Base-by-base conservation (phyloP, 2,329 filamentous ascomycete genomes). In the Claviceps monticola region DNA sequence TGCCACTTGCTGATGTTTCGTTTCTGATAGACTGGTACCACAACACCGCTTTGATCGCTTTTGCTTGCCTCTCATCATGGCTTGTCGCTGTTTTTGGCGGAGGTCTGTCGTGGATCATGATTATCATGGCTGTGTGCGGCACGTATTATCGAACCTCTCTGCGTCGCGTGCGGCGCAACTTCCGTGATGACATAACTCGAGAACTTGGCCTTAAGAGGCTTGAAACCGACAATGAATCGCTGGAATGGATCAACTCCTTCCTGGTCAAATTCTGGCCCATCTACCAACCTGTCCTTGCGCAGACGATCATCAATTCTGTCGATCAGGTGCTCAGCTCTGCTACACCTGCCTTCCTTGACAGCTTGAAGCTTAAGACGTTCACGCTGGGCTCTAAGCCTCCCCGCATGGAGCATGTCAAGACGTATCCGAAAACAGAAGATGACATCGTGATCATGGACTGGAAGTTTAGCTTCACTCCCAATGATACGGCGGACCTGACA, bases 181-280 rank as follows among this genome's bases (percentile, higher is more conserved):
- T 95, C 68, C 83, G 91, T 54, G 93, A 98, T 69, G 93, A 98
- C 63, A 79, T 98, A 58, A 84, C 84, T 54, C 84, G 93, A 51
- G 90, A 96, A 67, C 77, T 96, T 75, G 83, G 85, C 13, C 86
- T 96, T 68, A 84, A 84, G 67, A 86, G 79, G 61, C 74, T 98
- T 51, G 93, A 97, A 60, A 93, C 83, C 8, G 93, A 98, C 60
- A 82, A 82, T 26, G 93, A 98, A 69, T 93, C 86, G 52, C 74
- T 98, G 48, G 93, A 98, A 68, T 98, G 93, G 93, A 97, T 98
- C 68, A 98, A 98, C 74, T 95, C 88, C 60, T 98, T 98, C 71
- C 67, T 98, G 60, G 82, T 94, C 70, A 98, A 98, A 67, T 98
- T 98, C 72, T 98, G 93, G 93, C 93, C 93, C 56, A 98, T 98